Conservation (phyloP, 2,329 filamentous ascomycete genomes). For the Fusarium sarcochroum region DNA sequence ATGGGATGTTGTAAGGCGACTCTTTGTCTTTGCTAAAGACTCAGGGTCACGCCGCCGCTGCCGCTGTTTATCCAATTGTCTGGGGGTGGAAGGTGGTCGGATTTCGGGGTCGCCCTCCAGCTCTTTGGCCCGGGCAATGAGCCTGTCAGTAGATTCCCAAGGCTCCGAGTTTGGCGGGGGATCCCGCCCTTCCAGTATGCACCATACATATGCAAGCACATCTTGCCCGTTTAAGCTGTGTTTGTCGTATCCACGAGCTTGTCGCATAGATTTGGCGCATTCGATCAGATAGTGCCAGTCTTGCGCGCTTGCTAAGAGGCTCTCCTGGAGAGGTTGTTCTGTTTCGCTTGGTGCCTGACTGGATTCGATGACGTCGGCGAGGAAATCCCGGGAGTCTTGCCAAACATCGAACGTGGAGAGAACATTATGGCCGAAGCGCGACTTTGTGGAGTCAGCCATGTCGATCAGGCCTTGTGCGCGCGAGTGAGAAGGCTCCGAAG, state of each 20-base stretch:
- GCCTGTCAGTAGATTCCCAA: slow-evolving; percentile 56
- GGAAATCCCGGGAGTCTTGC: slow-evolving; percentile 50
- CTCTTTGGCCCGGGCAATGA: slow-evolving; percentile 51
- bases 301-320: slow-evolving; percentile 52
- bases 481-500: slow-evolving; percentile 1
- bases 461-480: slow-evolving; percentile 21
- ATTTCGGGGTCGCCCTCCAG: slow-evolving; percentile 46
- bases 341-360: slow-evolving; percentile 47
- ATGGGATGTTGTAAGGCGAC: slow-evolving; percentile 42
- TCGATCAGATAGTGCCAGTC: slow-evolving; percentile 54
- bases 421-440: slow-evolving; percentile 46
- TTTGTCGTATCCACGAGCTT: slow-evolving; percentile 19
- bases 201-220: slow-evolving; percentile 52
- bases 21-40: slow-evolving; percentile 22
- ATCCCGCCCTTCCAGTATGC: slow-evolving; percentile 36
- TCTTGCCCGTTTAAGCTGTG: slow-evolving; percentile 52
- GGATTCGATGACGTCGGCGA: slow-evolving; percentile 51
- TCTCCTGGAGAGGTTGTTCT: slow-evolving; percentile 49
- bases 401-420: slow-evolving; percentile 53
- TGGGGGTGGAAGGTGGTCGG: slow-evolving; percentile 25
- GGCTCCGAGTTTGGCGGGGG: slow-evolving; percentile 27
- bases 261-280: slow-evolving; percentile 51
- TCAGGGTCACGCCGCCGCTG: slow-evolving; percentile 21
- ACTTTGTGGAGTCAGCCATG: slow-evolving; percentile 29
- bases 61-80: slow-evolving; percentile 9